phyloP scores from a whole-genome alignment of 2,329 filamentous ascomycete species.

The Phaeosphaeriaceae sp. region DNA sequence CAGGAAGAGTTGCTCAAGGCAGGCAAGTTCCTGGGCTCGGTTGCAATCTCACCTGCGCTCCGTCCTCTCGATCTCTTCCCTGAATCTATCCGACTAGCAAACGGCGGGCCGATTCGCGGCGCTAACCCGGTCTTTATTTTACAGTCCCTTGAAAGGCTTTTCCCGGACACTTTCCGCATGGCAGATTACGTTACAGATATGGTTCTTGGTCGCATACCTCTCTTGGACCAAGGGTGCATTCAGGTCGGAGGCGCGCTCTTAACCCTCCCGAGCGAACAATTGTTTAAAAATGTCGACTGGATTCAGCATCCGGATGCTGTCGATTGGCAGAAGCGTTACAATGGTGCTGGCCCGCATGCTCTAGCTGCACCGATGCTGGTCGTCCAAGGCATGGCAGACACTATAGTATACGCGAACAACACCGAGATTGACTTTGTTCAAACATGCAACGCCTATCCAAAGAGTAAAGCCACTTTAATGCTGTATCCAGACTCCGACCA shows the following conservation, averaged over 20 bases:
- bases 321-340: slow-evolving; percentile 29
- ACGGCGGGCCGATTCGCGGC: slow-evolving; percentile 24
- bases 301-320: slow-evolving; percentile 20
- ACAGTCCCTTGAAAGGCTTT: slow-evolving; percentile 20
- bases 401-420: slow-evolving; percentile 24
- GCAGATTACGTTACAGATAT: slow-evolving; percentile 26
- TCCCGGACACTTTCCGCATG: slow-evolving; percentile 16
- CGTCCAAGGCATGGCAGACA: slow-evolving; percentile 13
- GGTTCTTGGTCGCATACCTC: slow-evolving; percentile 21
- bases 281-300: slow-evolving; percentile 25
- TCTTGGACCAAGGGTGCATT: slow-evolving; percentile 26
- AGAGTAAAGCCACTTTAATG: slow-evolving; percentile 14
- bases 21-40: slow-evolving; percentile 26
- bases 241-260: slow-evolving; percentile 20
- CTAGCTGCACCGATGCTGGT: slow-evolving; percentile 30
- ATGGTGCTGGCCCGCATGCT: slow-evolving; percentile 26
- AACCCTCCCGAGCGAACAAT: slow-evolving; percentile 14
- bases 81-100: slow-evolving; percentile 26
- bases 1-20: slow-evolving; percentile 23
- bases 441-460: slow-evolving; percentile 20
- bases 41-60: slow-evolving; percentile 28
- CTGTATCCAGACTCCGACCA: slow-evolving; percentile 26
- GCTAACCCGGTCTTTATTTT: slow-evolving; percentile 29
- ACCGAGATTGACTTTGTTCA: slow-evolving; percentile 27
- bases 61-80: slow-evolving; percentile 28